Evolutionary conservation across 345 rosid species (phyloP).

Genomic region (Syzygium oleosum): DNA sequence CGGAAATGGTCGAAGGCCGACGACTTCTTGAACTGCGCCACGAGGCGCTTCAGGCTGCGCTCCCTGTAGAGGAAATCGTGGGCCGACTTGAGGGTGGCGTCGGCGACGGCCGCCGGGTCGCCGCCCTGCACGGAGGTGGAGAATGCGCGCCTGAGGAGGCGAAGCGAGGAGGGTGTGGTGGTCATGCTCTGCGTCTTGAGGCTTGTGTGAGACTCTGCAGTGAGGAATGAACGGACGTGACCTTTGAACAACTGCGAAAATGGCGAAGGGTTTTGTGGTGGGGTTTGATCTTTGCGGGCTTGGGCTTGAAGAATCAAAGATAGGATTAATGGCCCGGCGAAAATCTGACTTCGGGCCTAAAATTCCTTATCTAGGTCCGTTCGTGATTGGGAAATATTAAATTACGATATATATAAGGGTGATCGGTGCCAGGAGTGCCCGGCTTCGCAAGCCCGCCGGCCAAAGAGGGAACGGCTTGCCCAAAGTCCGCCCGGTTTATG

Average conservation of each 20-base stretch:
- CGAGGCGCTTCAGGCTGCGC: conserved; percentile 43
- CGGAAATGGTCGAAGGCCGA: conserved; percentile 46
- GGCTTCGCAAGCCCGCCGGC: background rate
- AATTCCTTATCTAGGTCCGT: background rate
- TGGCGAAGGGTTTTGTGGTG: background rate
- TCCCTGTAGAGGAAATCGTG: conserved; percentile 29
- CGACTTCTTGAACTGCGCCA: conserved; percentile 51
- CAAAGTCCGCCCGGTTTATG: background rate
- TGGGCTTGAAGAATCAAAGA: background rate
- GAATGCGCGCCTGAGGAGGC: conserved; percentile 22
- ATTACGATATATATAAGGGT: background rate
- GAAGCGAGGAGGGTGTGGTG: conserved; percentile 28
- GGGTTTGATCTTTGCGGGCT: background rate
- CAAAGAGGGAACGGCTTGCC: background rate
- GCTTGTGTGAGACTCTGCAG: background rate
- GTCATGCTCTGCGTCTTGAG: background rate
- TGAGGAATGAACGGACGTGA: background rate
- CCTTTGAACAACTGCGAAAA: background rate
- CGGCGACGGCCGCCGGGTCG: background rate
- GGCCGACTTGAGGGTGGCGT: conserved; percentile 14
- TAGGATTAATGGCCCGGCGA: background rate
- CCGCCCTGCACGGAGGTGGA: conserved; percentile 7
- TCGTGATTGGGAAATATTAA: background rate
- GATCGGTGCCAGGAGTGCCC: background rate
- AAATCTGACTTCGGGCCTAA: background rate